These are phyloP conservation scores for Penicillium sp. DNA, from an alignment of 2,329 filamentous ascomycete species.

Conservation along the genomic window DNA sequence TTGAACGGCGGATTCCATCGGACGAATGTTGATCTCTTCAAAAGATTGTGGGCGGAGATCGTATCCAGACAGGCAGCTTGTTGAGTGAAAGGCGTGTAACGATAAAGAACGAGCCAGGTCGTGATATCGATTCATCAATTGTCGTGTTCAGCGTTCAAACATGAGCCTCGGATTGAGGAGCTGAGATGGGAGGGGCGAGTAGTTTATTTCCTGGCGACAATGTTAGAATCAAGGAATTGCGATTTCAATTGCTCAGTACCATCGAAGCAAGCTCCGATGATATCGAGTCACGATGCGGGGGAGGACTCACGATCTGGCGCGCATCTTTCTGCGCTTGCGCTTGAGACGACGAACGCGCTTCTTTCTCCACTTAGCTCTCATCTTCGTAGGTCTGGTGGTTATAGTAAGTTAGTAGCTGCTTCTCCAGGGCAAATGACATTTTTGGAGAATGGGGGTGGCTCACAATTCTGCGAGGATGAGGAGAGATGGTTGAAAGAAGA, in stretches of 20 bases:
- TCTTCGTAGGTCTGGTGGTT: conserved; percentile 50
- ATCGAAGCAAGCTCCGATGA: background rate
- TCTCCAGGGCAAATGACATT: background rate
- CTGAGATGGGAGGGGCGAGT: conserved; percentile 61
- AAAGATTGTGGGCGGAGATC: conserved; percentile 20
- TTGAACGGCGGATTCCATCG: conserved; percentile 38
- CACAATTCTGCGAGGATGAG: conserved; percentile 52
- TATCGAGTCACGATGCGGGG: background rate
- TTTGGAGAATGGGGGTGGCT: conserved; percentile 30
- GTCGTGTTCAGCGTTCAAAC: conserved; percentile 47
- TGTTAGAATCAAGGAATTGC: conserved; percentile 38
- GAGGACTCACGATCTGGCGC: conserved; percentile 83
- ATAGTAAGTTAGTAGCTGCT: conserved; percentile 25
- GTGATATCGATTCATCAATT: conserved; percentile 39
- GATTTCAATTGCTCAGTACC: conserved; percentile 1
- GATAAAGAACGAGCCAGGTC: conserved; percentile 36
- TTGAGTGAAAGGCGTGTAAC: conserved; percentile 32
- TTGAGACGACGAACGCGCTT: conserved; percentile 99
- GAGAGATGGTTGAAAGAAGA: conserved; percentile 49
- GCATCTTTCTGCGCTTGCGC: conserved; percentile 99
- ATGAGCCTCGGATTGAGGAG: conserved; percentile 41
- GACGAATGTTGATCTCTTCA: conserved; percentile 25
- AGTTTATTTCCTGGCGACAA: conserved; percentile 66
- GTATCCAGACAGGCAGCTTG: conserved; percentile 26
- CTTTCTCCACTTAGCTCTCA: conserved; percentile 99